Conservation (phyloP, 805 yeast genomes). For the Saturnispora zaruensis region DNA sequence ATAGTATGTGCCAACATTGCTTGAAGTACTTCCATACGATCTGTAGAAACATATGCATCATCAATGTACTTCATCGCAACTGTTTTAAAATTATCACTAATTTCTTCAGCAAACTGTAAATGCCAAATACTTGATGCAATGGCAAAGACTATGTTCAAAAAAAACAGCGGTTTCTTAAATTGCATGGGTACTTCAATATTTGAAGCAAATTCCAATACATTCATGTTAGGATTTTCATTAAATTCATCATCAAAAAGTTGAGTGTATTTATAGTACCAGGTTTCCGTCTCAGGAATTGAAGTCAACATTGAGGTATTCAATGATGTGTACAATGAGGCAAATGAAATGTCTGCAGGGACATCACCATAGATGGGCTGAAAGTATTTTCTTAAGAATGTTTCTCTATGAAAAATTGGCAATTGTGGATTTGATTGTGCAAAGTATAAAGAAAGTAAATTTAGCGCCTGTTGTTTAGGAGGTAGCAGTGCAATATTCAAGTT, state of each 20-base stretch:
- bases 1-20: constrained; percentile 60
- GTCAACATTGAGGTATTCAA: constrained; percentile 31
- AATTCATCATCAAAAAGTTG: constrained; percentile 25
- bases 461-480: constrained; percentile 67
- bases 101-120: constrained; percentile 52
- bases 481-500: constrained; percentile 37
- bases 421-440: constrained; percentile 80
- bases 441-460: constrained; percentile 50
- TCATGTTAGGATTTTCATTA: constrained; percentile 19
- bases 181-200: constrained; percentile 37
- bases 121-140: constrained; percentile 70
- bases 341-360: constrained; percentile 40
- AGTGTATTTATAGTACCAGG: constrained; percentile 42
- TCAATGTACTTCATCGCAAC: constrained; percentile 57
- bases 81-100: constrained; percentile 60
- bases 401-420: constrained; percentile 76
- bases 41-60: constrained; percentile 45
- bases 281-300: constrained; percentile 27
- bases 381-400: constrained; percentile 54
- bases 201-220: constrained; percentile 30
- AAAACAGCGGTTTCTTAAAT: constrained; percentile 52
- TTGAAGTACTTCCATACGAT: constrained; percentile 64
- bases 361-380: constrained; percentile 78
- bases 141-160: constrained; percentile 70
- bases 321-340: constrained; percentile 51